phyloP scores from a whole-genome alignment of 495 filamentous ascomycete genomes.

The Aspergillus biplanus region DNA sequence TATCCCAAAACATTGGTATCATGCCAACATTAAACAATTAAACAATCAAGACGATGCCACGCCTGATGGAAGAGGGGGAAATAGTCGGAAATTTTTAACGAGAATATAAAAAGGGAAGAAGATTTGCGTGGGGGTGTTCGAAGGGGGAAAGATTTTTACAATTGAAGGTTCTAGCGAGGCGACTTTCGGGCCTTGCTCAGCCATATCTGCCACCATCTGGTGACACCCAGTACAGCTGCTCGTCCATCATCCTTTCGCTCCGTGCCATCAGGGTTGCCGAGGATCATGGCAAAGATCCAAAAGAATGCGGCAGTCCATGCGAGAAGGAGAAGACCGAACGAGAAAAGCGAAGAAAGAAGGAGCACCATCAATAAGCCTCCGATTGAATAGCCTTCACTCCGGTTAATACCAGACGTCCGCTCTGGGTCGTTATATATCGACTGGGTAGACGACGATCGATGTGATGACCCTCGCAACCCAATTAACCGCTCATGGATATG shows the following conservation, averaged over 20 bases:
- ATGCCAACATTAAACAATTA: constrained; percentile 30
- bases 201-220: constrained; percentile 66
- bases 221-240: constrained; percentile 61
- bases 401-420: constrained; percentile 22
- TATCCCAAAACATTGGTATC: constrained; percentile 36
- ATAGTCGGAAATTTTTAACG: not conserved
- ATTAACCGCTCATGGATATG: constrained; percentile 49
- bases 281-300: constrained; percentile 64
- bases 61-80: constrained; percentile 10
- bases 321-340: constrained; percentile 54
- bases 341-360: constrained; percentile 57
- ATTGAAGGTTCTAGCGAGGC: constrained; percentile 12
- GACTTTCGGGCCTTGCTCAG: constrained; percentile 45
- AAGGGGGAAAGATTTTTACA: too few relatives aligned
- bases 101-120: constrained; percentile 7
- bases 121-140: too few relatives aligned
- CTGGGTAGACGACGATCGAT: constrained; percentile 39
- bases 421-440: constrained; percentile 37
- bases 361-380: constrained; percentile 52
- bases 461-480: constrained; percentile 32
- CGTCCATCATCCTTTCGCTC: constrained; percentile 65
- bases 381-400: constrained; percentile 36
- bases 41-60: constrained; percentile 22
- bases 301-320: constrained; percentile 66
- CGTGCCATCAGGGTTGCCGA: constrained; percentile 66